These are phyloP conservation scores for Nadsonia commutata DNA, from an alignment of 1,139 yeast species.

Conservation along the genomic window DNA sequence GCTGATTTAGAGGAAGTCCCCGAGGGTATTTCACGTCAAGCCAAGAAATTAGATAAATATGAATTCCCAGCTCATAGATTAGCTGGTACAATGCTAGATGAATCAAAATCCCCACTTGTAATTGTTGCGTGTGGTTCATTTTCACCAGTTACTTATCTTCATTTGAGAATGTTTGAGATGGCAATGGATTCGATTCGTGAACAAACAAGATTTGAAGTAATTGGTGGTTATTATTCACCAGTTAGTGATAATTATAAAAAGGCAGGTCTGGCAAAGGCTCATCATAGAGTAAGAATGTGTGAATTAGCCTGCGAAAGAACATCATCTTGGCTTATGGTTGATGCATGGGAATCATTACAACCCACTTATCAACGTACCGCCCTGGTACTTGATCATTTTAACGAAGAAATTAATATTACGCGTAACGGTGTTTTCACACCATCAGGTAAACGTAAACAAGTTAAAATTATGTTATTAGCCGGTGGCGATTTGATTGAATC, in stretches of 20 bases:
- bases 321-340: conserved; percentile 95
- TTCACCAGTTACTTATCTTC: conserved; percentile 88
- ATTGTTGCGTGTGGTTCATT: conserved; percentile 96
- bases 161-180: conserved; percentile 95
- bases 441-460: conserved; percentile 70
- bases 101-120: conserved; percentile 74
- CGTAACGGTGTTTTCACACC: conserved; percentile 71
- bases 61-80: conserved; percentile 77
- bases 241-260: conserved; percentile 89
- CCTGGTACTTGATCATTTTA: conserved; percentile 87
- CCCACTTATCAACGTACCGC: conserved; percentile 89
- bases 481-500: conserved; percentile 96
- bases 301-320: conserved; percentile 96
- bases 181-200: conserved; percentile 91
- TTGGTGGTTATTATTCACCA: conserved; percentile 97
- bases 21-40: conserved; percentile 80
- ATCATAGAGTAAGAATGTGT: conserved; percentile 92
- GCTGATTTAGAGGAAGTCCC: conserved; percentile 97
- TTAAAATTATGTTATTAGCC: conserved; percentile 87
- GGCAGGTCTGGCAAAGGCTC: conserved; percentile 80
- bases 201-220: conserved; percentile 82
- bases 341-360: conserved; percentile 96
- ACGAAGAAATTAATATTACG: conserved; percentile 82
- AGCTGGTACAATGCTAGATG: conserved; percentile 55
- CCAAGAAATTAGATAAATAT: conserved; percentile 51